Evolutionary conservation across 768 basidiomycete species (phyloP).

Genomic region (Psilocybe azurescens): DNA sequence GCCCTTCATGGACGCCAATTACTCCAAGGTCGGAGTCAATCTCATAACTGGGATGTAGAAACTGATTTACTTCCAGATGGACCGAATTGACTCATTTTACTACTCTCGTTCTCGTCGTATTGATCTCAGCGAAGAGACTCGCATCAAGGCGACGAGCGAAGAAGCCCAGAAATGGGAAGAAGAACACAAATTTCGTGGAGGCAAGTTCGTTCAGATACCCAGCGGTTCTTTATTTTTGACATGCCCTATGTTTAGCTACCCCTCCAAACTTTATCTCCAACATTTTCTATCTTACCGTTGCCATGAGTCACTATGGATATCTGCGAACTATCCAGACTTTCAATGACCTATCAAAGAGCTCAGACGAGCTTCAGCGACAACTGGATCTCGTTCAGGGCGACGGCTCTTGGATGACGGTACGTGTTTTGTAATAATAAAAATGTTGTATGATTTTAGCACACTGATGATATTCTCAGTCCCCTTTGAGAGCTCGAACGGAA

Average conservation of each 20-base stretch:
- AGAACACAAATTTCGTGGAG: constrained; percentile 47
- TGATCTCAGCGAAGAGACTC: constrained; percentile 86
- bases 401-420: constrained; percentile 82
- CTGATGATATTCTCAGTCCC: constrained; percentile 47
- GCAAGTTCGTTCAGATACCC: constrained; percentile 32
- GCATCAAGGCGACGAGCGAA: constrained; percentile 90
- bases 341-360: constrained; percentile 73
- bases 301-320: constrained; percentile 90
- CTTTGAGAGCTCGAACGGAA: constrained; percentile 78
- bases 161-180: constrained; percentile 80
- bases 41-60: not conserved
- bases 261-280: constrained; percentile 94
- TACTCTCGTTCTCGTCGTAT: constrained; percentile 77
- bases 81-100: constrained; percentile 87
- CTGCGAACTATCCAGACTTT: constrained; percentile 80
- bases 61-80: constrained; percentile 58
- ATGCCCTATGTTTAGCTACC: constrained; percentile 40
- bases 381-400: constrained; percentile 78
- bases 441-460: not conserved
- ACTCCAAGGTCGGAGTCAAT: constrained; percentile 67
- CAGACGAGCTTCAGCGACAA: constrained; percentile 79
- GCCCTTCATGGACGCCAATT: constrained; percentile 93
- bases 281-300: constrained; percentile 87
- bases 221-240: not conserved
- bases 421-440: constrained; percentile 26